Evolutionary conservation across 495 filamentous ascomycete genomes (phyloP).

Genomic region (Penicillium psychrofluorescens): DNA sequence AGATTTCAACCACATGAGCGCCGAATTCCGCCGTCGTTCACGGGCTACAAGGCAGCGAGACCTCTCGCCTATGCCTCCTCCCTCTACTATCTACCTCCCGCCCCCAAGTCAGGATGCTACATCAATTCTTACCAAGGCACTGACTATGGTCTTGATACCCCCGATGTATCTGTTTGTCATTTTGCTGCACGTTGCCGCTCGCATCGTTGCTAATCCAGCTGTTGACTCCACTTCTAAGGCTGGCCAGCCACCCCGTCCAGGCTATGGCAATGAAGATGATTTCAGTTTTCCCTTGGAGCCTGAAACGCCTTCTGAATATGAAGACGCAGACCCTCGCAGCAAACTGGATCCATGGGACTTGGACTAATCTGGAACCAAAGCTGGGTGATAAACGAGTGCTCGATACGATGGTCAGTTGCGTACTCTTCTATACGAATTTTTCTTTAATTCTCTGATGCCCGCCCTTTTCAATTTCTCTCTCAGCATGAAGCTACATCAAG

Average conservation of each 20-base stretch:
- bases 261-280: constrained; percentile 24
- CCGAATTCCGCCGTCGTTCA: constrained; percentile 46
- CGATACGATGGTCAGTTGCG: no score
- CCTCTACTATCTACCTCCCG: constrained; percentile 57
- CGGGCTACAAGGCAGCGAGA: constrained; percentile 49
- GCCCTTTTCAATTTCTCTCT: background rate
- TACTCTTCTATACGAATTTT: background rate
- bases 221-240: constrained; percentile 6
- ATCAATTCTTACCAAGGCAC: constrained; percentile 66
- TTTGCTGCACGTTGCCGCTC: constrained; percentile 72
- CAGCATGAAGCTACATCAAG: background rate
- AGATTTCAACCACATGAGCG: constrained; percentile 39
- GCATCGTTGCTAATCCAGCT: constrained; percentile 53
- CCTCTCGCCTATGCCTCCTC: constrained; percentile 63
- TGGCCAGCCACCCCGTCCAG: background rate
- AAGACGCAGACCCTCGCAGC: constrained; percentile 10
- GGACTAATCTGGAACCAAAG: constrained; percentile 8
- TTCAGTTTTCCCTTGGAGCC: constrained; percentile 35
- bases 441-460: background rate
- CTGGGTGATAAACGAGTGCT: background rate
- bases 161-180: constrained; percentile 67
- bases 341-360: constrained; percentile 26
- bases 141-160: constrained; percentile 65
- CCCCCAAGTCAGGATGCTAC: constrained; percentile 47
- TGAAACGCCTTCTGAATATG: constrained; percentile 24